These are phyloP conservation scores for Aeschynomene evenia DNA, from an alignment of 306 rosid genomes.

Conservation along the genomic window DNA sequence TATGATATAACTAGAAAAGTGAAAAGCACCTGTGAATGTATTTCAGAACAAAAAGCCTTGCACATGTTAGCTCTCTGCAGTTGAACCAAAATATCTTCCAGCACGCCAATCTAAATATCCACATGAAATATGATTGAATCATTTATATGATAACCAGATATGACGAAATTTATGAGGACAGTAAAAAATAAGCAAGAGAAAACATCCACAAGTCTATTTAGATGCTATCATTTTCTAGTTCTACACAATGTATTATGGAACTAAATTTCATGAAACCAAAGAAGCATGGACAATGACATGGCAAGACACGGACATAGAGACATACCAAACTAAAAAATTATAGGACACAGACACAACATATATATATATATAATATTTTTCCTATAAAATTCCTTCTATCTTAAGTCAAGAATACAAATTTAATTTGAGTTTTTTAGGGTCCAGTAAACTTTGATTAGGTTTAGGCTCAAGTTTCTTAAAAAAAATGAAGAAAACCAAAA, in stretches of 20 bases:
- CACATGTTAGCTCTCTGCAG: slow-evolving; percentile 54
- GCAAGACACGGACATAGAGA: too few relatives aligned
- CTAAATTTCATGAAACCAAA: too few relatives aligned
- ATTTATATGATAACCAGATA: background rate
- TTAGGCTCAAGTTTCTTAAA: too few relatives aligned
- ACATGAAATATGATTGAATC: background rate
- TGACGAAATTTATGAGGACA: background rate
- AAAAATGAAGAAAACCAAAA: too few relatives aligned
- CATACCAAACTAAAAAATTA: too few relatives aligned
- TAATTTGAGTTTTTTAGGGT: too few relatives aligned
- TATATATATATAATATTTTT: too few relatives aligned
- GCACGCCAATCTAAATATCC: slow-evolving; percentile 53
- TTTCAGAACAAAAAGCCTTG: slow-evolving; percentile 58
- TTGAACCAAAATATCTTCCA: slow-evolving; percentile 66
- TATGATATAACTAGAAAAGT: slow-evolving; percentile 11
- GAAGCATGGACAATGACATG: too few relatives aligned
- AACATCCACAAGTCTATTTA: slow-evolving; percentile 1
- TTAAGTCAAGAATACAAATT: too few relatives aligned
- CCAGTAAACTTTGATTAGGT: too few relatives aligned
- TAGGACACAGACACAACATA: too few relatives aligned
- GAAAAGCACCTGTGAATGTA: slow-evolving; percentile 66
- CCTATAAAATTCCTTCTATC: too few relatives aligned
- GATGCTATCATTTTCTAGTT: slow-evolving; percentile 16
- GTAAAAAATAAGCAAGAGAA: slow-evolving; percentile 3
- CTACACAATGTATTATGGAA: slow-evolving; percentile 4